Conservation (phyloP, 164 flowering plant genomes). For the Akebia trifoliata region DNA sequence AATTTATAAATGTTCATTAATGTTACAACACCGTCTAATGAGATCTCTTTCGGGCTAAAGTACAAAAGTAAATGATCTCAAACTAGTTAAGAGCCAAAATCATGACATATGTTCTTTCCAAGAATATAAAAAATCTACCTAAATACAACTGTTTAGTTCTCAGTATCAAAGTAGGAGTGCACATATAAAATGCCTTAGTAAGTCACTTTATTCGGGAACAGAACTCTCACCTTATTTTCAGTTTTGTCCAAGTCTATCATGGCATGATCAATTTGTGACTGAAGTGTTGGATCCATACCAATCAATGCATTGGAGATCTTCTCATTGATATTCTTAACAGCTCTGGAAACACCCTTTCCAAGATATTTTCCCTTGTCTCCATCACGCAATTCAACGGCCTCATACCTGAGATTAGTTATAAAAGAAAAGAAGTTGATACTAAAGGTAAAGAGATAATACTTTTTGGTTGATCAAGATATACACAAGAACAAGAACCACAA, state of each 20-base stretch:
- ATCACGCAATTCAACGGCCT: conserved; percentile 86
- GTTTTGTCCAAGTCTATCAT: conserved; percentile 94
- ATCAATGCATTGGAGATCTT: conserved; percentile 79
- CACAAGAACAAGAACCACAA: no score
- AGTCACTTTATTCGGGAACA: background rate
- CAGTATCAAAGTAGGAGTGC: background rate
- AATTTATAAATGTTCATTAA: no score
- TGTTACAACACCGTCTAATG: no score
- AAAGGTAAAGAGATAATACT: no score
- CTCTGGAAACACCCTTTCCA: conserved; percentile 81
- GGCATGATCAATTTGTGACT: conserved; percentile 88
- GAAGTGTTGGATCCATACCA: conserved; percentile 94
- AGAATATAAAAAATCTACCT: background rate
- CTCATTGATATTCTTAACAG: conserved; percentile 81
- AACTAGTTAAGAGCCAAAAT: no score
- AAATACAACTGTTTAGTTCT: background rate
- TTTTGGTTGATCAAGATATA: no score
- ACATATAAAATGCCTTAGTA: background rate
- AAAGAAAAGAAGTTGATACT: background rate
- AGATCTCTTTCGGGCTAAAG: no score
- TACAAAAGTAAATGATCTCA: no score
- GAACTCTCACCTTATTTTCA: conserved; percentile 72
- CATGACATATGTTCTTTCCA: no score
- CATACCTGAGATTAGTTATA: conserved; percentile 47
- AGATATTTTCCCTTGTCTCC: conserved; percentile 85